phyloP scores from a whole-genome alignment of 176 grass and related monocot species.

The Melocanna baccifera region DNA sequence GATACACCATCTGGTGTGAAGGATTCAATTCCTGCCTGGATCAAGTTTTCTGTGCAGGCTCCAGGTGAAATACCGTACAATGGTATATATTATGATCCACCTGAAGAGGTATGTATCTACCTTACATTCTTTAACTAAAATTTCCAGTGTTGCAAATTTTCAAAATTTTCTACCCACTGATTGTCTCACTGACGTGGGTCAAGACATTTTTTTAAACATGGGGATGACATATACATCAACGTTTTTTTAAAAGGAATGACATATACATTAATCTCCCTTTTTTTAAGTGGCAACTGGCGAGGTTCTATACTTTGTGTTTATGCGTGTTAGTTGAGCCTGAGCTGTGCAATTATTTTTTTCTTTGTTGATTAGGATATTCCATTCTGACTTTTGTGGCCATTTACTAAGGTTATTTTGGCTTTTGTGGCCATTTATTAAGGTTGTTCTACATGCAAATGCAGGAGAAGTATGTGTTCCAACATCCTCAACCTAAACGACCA shows the following conservation, averaged over 20 bases:
- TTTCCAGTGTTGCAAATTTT: conserved; percentile 46
- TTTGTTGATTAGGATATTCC: background rate
- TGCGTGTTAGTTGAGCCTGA: conserved; percentile 13
- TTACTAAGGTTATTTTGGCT: too few relatives aligned
- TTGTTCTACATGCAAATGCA: conserved; percentile 41
- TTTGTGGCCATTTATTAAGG: conserved; percentile 1
- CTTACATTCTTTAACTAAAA: conserved; percentile 36
- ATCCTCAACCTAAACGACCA: conserved; percentile 89
- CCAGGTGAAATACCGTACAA: conserved; percentile 82
- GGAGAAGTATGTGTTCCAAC: conserved; percentile 87
- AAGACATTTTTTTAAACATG: background rate
- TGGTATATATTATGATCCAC: conserved; percentile 98
- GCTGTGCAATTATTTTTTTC: background rate
- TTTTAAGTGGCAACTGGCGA: background rate
- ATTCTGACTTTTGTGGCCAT: too few relatives aligned
- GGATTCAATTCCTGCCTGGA: conserved; percentile 99
- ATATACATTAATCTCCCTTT: conserved; percentile 19
- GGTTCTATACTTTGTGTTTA: background rate
- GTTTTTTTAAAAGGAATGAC: too few relatives aligned
- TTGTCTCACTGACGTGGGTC: background rate
- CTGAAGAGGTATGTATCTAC: conserved; percentile 63
- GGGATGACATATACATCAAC: too few relatives aligned
- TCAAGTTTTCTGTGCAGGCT: conserved; percentile 83
- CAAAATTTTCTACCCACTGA: conserved; percentile 35
- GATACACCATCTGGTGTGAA: conserved; percentile 89